phyloP scores from a whole-genome alignment of 495 filamentous ascomycete genomes.

The Lasiosphaeria ovina region DNA sequence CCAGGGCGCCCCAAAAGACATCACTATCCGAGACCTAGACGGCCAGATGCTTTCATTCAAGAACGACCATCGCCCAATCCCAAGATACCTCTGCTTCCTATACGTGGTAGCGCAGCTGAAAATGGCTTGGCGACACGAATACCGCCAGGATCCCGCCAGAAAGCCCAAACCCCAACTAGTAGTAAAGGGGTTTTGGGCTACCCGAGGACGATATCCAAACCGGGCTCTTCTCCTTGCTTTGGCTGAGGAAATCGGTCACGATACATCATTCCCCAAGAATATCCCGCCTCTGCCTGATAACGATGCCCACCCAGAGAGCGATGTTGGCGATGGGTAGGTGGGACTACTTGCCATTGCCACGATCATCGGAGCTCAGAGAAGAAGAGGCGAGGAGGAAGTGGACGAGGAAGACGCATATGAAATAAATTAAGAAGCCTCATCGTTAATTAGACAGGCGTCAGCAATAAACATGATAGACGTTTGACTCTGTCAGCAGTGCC shows the following conservation, averaged over 20 bases:
- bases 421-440: too few relatives aligned
- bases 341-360: too few relatives aligned
- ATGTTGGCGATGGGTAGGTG: too few relatives aligned
- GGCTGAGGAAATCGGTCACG: conserved; percentile 24
- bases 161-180: conserved; percentile 15
- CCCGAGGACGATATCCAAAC: conserved; percentile 20
- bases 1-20: too few relatives aligned
- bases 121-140: conserved; percentile 19
- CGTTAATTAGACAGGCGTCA: too few relatives aligned
- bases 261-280: conserved; percentile 17
- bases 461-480: too few relatives aligned
- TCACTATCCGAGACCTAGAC: conserved; percentile 16
- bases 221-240: conserved; percentile 23
- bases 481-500: too few relatives aligned
- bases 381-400: too few relatives aligned
- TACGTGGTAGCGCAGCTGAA: conserved; percentile 19
- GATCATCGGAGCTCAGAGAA: too few relatives aligned
- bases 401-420: too few relatives aligned
- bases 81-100: conserved; percentile 25
- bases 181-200: conserved; percentile 23
- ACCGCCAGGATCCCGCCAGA: conserved; percentile 11
- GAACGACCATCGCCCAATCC: conserved; percentile 20
- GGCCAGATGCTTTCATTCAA: conserved; percentile 19
- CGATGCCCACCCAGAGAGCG: too few relatives aligned
- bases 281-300: conserved; percentile 8